Evolutionary conservation across 805 yeast species (phyloP), one percentile per base, ranked within the genome.

Genomic region (Metschnikowia dekortorum): DNA sequence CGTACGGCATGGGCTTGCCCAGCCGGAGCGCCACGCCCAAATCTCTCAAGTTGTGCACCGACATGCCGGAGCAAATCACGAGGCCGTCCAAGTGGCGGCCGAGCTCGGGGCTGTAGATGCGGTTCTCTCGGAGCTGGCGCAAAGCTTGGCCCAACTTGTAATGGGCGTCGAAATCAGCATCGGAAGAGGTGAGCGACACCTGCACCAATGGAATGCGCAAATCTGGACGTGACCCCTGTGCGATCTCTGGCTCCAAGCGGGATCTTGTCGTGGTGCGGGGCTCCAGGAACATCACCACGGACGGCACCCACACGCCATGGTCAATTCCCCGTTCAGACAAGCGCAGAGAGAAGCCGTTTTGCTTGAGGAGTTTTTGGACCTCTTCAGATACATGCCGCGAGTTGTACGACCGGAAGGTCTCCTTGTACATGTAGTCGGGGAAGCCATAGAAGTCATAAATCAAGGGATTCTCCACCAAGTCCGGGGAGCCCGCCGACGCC

Each of bases 291-390:
- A 88, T 89, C 26, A 84, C 86, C 60, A 85, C 82, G 52, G 84
- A 73, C 1, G 92, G 92, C 6, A 85, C 90, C 89, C 92, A 87
- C 7, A 75, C 84, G 6, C 96, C 96, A 67, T 87, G 95, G 62
- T 87, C 96, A 22, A 88, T 65, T 8, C 94, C 94, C 49, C 94
- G 70, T n/a, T 68, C 62, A 0, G 77, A 71, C 8, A 80, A 52
- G 29, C 67, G 65, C 0, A 82, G 66, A 2, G 68, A 57, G 45
- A 84, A 69, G 0, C 84, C 85, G 22, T 64, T 54, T 6, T 61
- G 56, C 10, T 58, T 56, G 18, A 86, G 67, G 2, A 73, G 63
- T 2, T 68, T 58, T 30, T 70, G 67, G 22, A 87, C 67, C 46
- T 73, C 67, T 16, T 70, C 48, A 0, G 87, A 80, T 4, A 84